These are phyloP conservation scores for Xylariaceae sp. DNA, from an alignment of 2,329 filamentous ascomycete genomes.

Conservation along the genomic window DNA sequence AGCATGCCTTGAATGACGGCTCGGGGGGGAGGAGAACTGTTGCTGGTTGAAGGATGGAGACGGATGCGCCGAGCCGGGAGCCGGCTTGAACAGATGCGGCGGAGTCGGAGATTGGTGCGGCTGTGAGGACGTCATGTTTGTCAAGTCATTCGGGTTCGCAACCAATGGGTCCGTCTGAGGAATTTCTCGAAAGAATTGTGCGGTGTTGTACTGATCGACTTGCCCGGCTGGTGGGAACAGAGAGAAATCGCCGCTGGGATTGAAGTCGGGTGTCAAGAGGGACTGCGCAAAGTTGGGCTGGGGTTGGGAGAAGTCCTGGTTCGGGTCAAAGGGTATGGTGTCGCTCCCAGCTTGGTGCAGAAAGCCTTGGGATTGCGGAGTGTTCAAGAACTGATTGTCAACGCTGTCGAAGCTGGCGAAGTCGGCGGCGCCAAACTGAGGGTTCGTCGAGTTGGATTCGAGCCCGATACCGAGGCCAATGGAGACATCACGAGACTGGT, in stretches of 20 bases:
- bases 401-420: slow-evolving; percentile 39
- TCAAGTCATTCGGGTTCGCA: slow-evolving; percentile 43
- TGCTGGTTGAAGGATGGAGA: slow-evolving; percentile 53
- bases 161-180: slow-evolving; percentile 35
- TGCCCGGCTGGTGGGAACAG: slow-evolving; percentile 54
- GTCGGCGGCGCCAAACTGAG: slow-evolving; percentile 37
- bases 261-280: slow-evolving; percentile 46
- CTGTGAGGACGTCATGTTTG: slow-evolving; percentile 50
- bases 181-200: slow-evolving; percentile 53
- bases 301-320: slow-evolving; percentile 34
- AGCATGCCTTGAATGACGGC: slow-evolving; percentile 49
- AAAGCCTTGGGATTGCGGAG: slow-evolving; percentile 43
- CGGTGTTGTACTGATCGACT: slow-evolving; percentile 53
- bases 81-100: slow-evolving; percentile 49
- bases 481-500: slow-evolving; percentile 45
- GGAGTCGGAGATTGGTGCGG: slow-evolving; percentile 52
- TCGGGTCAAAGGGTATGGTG: slow-evolving; percentile 29
- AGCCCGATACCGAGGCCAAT: slow-evolving; percentile 55
- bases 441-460: slow-evolving; percentile 43
- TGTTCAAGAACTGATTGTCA: slow-evolving; percentile 44
- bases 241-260: slow-evolving; percentile 52
- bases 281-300: slow-evolving; percentile 41
- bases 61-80: slow-evolving; percentile 47
- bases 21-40: slow-evolving; percentile 46
- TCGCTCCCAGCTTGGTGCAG: slow-evolving; percentile 38